Evolutionary conservation across 176 grass and related monocot genomes (phyloP).

Genomic region (Musa schizocarpa): DNA sequence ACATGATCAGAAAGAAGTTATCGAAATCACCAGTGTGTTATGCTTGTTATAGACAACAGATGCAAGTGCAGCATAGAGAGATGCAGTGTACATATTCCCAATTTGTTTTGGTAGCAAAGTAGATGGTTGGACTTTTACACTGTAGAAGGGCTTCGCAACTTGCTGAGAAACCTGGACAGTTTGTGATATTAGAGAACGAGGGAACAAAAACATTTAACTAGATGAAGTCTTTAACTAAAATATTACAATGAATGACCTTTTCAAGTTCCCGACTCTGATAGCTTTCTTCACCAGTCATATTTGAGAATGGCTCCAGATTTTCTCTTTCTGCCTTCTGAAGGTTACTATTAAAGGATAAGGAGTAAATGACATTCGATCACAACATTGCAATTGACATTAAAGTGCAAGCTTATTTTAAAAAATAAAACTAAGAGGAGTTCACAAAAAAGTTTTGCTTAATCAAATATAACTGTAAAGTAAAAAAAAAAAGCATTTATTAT

Average conservation of each 20-base stretch:
- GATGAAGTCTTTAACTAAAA: constrained; percentile 6
- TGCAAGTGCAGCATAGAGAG: constrained; percentile 66
- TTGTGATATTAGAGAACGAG: not conserved
- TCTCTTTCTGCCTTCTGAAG: constrained; percentile 58
- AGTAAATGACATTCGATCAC: not conserved
- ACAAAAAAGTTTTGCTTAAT: too few species aligned
- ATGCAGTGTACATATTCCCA: constrained; percentile 76
- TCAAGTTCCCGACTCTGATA: constrained; percentile 61
- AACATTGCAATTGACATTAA: too few species aligned
- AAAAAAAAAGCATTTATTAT: too few species aligned
- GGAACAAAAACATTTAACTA: constrained; percentile 27
- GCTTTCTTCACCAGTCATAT: constrained; percentile 43
- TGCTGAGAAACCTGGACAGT: constrained; percentile 75
- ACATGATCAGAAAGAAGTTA: not conserved
- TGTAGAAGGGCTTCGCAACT: constrained; percentile 76
- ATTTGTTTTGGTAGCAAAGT: constrained; percentile 72
- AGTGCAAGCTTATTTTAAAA: too few species aligned
- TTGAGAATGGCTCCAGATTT: constrained; percentile 58
- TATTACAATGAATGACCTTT: constrained; percentile 32
- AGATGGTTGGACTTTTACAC: constrained; percentile 63
- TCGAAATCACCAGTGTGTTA: constrained; percentile 45
- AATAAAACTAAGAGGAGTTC: too few species aligned
- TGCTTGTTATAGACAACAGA: constrained; percentile 56
- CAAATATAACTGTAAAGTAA: too few species aligned
- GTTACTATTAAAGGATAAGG: constrained; percentile 24